Evolutionary conservation across 2,329 filamentous ascomycete species (phyloP), one percentile per base, ranked within the genome.

Genomic region (Coleophoma eucalyptorum): DNA sequence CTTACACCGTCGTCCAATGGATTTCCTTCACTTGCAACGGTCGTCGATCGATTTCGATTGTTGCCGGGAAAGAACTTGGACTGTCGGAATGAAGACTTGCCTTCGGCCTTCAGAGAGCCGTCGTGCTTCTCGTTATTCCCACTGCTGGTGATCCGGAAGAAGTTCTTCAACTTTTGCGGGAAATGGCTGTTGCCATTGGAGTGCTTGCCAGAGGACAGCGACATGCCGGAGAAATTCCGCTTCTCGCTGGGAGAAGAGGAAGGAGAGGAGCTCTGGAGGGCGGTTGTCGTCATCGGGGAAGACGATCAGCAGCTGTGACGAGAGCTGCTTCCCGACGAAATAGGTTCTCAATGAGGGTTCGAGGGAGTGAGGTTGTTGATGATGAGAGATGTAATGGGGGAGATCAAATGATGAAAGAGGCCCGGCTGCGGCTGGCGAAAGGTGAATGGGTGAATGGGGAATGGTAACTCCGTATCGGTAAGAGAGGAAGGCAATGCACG

Each of bases 11-110:
- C 92, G 60, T 97, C 93, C 58, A 97, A 79, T 52, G 87, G 83
- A 66, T 97, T 91, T 61, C 92, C 92, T 72, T 97, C 93, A 71
- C 91, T 96, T 59, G 90, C 90, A 50, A 95, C 89, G 21, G 93
- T 97, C 53, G 89, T 86, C 34, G 91, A 95, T 63, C 93, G 85
- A 67, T 93, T 90, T 61, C 93, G 87, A 65, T 87, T 87, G 65
- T 95, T 90, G 61, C 88, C 86, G 55, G 87, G 90, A 63, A 96
- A 89, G 74, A 96, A 96, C 64, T 90, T 84, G 58, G 89, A 94
- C 69, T 95, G 90, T 62, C 90, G 84, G 67, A 91, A 88, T 49
- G 82, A 78, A 61, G 71, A 71, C 55, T 66, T 67, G 56, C 58
- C 62, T 49, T 67, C 64, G 3, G 62, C 58, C 41, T 66, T 67